Percentiles rank a stretch among this genome's conserved stretches.
Evolutionary conservation across 148 eudicot genomes (phyloP).

Genomic region (Euryodendron excelsum): DNA sequence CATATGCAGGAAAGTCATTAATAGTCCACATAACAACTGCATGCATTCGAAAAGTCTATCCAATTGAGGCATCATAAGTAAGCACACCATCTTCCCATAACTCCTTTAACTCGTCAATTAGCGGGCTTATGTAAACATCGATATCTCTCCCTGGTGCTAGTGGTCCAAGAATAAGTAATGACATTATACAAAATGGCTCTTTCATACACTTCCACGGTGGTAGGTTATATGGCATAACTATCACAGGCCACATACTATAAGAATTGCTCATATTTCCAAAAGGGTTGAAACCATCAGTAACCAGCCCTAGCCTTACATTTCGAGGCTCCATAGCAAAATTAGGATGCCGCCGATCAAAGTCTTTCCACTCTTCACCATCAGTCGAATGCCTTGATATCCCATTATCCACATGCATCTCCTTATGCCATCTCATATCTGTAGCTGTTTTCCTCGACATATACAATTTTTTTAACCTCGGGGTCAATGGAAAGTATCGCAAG

Average conservation of each 20-base stretch:
- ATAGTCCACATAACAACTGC: background rate
- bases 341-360: background rate
- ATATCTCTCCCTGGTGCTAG: background rate
- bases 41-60: background rate
- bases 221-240: conserved; percentile 13
- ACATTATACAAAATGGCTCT: conserved; percentile 13
- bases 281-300: conserved; percentile 21
- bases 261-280: conserved; percentile 3
- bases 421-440: background rate
- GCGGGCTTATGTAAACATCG: background rate
- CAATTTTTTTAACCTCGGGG: background rate
- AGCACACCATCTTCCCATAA: background rate
- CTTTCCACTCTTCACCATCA: conserved; percentile 16
- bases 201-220: conserved; percentile 19
- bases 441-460: background rate
- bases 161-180: background rate
- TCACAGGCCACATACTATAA: conserved; percentile 19
- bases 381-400: conserved; percentile 1
- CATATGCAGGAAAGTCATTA: conserved; percentile 2
- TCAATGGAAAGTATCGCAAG: background rate
- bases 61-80: background rate
- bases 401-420: background rate
- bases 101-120: background rate
- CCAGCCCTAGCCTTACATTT: conserved; percentile 12
- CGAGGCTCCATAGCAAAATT: background rate